Evolutionary conservation across 2,329 filamentous ascomycete species (phyloP), one percentile per base, ranked within the genome.

Genomic region (Cladosporium oxysporum): DNA sequence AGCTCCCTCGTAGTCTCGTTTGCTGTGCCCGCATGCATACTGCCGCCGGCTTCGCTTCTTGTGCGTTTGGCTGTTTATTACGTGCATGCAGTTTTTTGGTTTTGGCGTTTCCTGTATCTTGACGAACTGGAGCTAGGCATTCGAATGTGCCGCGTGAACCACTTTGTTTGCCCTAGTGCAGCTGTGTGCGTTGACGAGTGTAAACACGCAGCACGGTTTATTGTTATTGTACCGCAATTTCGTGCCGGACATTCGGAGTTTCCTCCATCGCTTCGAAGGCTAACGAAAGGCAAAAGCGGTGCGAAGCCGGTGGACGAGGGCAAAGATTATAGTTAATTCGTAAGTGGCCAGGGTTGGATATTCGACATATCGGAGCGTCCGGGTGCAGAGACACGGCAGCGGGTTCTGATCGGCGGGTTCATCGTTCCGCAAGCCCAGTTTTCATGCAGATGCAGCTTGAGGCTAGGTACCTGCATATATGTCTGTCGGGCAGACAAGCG

Each of bases 391-490:
- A 33, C 49, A 55, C 52, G 18, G 29, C 52, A 55, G 50, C 50
- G 28, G 52, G 52, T 31, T 21, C n/a, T 55, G 52, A 55, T 55
- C 52, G 52, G 29, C 52, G 52, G 52, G 28, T 21, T 12, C 16
- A 55, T 11, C 28, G n/a, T 55, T 33, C 26, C 52, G 52, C 26
- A 31, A 28, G 52, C 52, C 52, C 28, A 29, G 16, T n/a, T 55
- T 55, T 29, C 28, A 33, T 55, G 52, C 52, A 55, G 41, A 47
- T 47, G 41, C 41, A n/a, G 5, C 16, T 44, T 44, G 16, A n/a
- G n/a, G n/a, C n/a, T n/a, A n/a, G 28, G 52, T 55, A 55, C 52
- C 52, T 55, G 52, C 52, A n/a, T n/a, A 55, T 55, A 55, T 55
- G 52, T 33, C 21, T 55, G 41, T 55, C 52, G 52, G 52, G n/a